Conservation (phyloP, 768 basidiomycete genomes). For the Leccinum subgranulosum region DNA sequence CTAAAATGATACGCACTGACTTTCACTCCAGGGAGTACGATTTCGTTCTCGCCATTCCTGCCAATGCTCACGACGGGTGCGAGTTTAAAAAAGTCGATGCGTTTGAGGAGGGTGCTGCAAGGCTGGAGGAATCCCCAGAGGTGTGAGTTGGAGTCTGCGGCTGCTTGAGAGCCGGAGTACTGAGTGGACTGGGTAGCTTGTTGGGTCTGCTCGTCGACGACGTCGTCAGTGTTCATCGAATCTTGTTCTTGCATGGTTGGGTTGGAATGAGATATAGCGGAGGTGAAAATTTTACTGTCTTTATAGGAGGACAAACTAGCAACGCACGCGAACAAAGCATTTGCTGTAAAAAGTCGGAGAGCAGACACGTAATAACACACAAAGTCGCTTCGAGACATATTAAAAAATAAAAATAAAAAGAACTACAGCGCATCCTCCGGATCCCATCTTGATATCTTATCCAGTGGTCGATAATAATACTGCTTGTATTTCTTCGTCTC, state of each 20-base stretch:
- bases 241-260: slow-evolving; percentile 22
- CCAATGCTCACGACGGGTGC: slow-evolving; percentile 52
- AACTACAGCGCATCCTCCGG: slow-evolving; percentile 52
- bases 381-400: slow-evolving; percentile 20
- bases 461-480: slow-evolving; percentile 77
- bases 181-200: slow-evolving; percentile 42
- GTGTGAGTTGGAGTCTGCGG: slow-evolving; percentile 25
- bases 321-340: background rate
- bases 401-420: slow-evolving; percentile 5
- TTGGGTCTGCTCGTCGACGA: slow-evolving; percentile 33
- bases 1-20: slow-evolving; percentile 52
- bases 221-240: slow-evolving; percentile 25
- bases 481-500: slow-evolving; percentile 85
- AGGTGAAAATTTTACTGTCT: slow-evolving; percentile 1
- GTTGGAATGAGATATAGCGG: background rate
- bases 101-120: slow-evolving; percentile 46
- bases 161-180: slow-evolving; percentile 27
- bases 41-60: slow-evolving; percentile 45
- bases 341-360: slow-evolving; percentile 4
- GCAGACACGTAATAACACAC: slow-evolving; percentile 6
- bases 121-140: slow-evolving; percentile 77
- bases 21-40: slow-evolving; percentile 66
- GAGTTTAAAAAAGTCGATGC: slow-evolving; percentile 62
- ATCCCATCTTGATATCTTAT: slow-evolving; percentile 72
- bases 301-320: slow-evolving; percentile 26